Conservation (phyloP, 345 rosid genomes). For the Populus simonii region DNA sequence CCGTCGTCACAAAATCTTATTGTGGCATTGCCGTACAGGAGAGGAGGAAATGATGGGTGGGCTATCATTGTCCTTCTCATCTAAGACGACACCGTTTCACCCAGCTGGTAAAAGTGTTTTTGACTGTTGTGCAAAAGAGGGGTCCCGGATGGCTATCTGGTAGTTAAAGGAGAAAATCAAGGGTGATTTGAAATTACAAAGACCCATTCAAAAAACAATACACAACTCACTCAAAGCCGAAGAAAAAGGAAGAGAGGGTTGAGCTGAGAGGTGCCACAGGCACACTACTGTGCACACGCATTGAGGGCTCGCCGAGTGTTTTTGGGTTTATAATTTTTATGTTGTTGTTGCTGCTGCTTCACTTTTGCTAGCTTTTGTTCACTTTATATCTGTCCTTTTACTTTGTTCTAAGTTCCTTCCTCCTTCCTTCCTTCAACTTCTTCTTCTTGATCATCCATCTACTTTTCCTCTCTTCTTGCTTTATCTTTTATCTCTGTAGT, state of each 20-base stretch:
- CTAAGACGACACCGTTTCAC: too few species aligned
- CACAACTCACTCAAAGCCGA: not conserved
- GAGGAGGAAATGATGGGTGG: too few species aligned
- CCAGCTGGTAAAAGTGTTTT: not conserved
- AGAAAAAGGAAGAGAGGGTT: conserved; percentile 12
- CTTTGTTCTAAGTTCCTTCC: conserved; percentile 28
- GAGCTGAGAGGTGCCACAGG: not conserved
- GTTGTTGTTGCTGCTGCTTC: not conserved
- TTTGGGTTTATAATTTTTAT: conserved; percentile 39
- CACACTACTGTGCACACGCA: too few species aligned
- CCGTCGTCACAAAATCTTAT: too few species aligned
- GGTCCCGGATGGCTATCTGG: conserved; percentile 22
- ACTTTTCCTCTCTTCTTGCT: not conserved
- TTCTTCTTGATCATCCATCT: conserved; percentile 10
- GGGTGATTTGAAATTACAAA: conserved; percentile 12
- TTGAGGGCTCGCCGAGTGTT: not conserved
- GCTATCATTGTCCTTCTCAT: too few species aligned
- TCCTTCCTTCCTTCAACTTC: conserved; percentile 12
- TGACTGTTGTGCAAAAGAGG: not conserved
- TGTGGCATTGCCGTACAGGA: too few species aligned
- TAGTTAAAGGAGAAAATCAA: not conserved
- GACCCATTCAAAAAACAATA: not conserved
- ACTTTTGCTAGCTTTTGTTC: conserved; percentile 22
- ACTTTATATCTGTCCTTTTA: conserved; percentile 56
- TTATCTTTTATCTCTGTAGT: not conserved